Evolutionary conservation across 2,329 filamentous ascomycete genomes (phyloP).

Genomic region (Ophiostoma novo-ulmi): DNA sequence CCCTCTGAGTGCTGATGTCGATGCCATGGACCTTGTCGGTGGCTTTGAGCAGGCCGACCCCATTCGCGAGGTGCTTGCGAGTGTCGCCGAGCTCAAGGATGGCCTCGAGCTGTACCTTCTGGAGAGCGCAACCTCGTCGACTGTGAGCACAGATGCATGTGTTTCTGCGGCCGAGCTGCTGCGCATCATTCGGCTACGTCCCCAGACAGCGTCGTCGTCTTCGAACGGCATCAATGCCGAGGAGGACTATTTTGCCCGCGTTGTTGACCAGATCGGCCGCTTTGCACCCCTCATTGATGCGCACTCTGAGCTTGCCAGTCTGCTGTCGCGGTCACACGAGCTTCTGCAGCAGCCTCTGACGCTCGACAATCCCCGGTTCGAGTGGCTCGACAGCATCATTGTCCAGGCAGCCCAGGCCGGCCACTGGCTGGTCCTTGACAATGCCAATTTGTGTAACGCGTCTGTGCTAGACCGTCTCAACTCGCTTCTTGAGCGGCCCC

Average conservation of each 20-base stretch:
- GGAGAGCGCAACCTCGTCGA: constrained; percentile 41
- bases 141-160: constrained; percentile 21
- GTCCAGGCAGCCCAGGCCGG: constrained; percentile 81
- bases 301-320: constrained; percentile 42
- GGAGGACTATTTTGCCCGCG: constrained; percentile 35
- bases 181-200: constrained; percentile 40
- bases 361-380: constrained; percentile 74
- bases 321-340: constrained; percentile 45
- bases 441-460: constrained; percentile 92
- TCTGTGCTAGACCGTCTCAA: constrained; percentile 93
- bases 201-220: neutral
- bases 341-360: constrained; percentile 50
- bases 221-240: constrained; percentile 32
- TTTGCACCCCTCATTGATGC: constrained; percentile 41
- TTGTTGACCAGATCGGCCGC: constrained; percentile 38
- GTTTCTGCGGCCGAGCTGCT: constrained; percentile 48
- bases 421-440: constrained; percentile 91
- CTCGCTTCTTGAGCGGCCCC: constrained; percentile 77
- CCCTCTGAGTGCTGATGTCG: constrained; percentile 88
- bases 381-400: constrained; percentile 92
- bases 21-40: constrained; percentile 94
- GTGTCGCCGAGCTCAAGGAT: constrained; percentile 33
- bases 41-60: constrained; percentile 94
- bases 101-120: constrained; percentile 48
- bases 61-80: constrained; percentile 59